Evolutionary conservation across 345 rosid genomes (phyloP), one percentile per base, ranked within the genome.

Genomic region (Aurinia saxatilis): DNA sequence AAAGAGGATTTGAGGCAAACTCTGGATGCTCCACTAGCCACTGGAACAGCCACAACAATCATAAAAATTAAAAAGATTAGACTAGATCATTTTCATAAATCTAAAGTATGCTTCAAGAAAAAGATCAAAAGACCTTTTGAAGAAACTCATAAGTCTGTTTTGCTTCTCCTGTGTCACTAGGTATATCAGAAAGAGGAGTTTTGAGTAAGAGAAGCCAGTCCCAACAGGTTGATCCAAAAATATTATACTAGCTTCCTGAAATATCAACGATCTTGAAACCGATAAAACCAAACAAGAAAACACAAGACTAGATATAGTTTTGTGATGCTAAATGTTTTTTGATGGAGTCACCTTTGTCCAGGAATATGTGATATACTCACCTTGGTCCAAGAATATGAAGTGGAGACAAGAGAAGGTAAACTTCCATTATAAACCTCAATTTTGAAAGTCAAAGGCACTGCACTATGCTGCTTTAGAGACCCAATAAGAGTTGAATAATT

Each of bases 131-230:
- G 5, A 57, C 61, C 48, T 39, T 57, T 39, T 14, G 62, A 33
- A 65, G 55, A 54, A 65, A 65, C 38, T 34, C 62, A 35, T 65
- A 54, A 5, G 62, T 45, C 12, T 54, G 38, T 45, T 69, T 72
- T 68, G 85, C 33, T 12, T 51, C 68, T 30, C 50, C 21, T 44
- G 59, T 68, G 40, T 88, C 90, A 38, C 86, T 70, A 9, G 79
- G 41, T 17, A 14, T 63, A 31, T 73, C 46, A 40, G 77, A 73
- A 40, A 19, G 23, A 5, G 35, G 46, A 56, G 67, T 64, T 42
- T 70, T 33, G 88, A 63, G 48, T 78, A 88, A 8, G 96, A 85
- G 77, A 80, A 88, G 15, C 93, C 96, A 30, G 84, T 76, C n/a
- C n/a, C n/a, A n/a, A n/a, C 84, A 3, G 96, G 95, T 31, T 65